Base-by-base conservation (phyloP, 75 land plant genomes). In the Picea sitchensis region DNA sequence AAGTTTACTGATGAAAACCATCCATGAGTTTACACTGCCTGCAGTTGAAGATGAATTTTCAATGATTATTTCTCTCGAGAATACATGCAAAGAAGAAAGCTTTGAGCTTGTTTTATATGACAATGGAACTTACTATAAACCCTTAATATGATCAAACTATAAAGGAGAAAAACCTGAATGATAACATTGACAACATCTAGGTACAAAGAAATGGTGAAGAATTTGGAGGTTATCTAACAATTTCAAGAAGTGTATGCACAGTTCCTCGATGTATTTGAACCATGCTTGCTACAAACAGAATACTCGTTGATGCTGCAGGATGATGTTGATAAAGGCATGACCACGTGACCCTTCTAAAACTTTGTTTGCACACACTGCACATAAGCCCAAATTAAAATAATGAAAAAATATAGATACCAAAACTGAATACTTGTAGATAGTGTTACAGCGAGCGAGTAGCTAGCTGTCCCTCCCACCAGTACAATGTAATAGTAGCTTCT, bases 161-260 rank as follows among this genome's bases (percentile, higher is more conserved):
- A 17, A 68, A 20, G 8, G 38, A 68, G 72, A 17, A 68, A 36
- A 68, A 18, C 32, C 18, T 68, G 44, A 68, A 68, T 3, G 14
- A 68, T n/a, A 17, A 36, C 20, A 34, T 38, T 8, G 38, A 17
- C n/a, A 26, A 26, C 26, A 26, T 26, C 26, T 26, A 26, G 26
- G 44, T 36, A 36, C 20, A 67, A 20, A 67, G 71, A 36, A 67
- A 38, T 36, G 41, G 44, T 68, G 9, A 17, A 14, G 47, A 68
- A 68, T 38, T 76, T 14, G 61, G 44, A 7, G 59, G 36, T n/a
- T 74, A 23, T 41, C 81, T 82, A 38, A 81, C 79, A 9, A 57
- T 80, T 4, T 64, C 63, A 1, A 59, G 60, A 3, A 56, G 79
- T 38, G 61, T 73, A 17, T 79, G 81, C 38, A 81, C 81, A 21